Percentiles rank a stretch among this genome's conserved stretches.
phyloP scores from a whole-genome alignment of 495 filamentous ascomycete species.

The Aeminium ludgeri region DNA sequence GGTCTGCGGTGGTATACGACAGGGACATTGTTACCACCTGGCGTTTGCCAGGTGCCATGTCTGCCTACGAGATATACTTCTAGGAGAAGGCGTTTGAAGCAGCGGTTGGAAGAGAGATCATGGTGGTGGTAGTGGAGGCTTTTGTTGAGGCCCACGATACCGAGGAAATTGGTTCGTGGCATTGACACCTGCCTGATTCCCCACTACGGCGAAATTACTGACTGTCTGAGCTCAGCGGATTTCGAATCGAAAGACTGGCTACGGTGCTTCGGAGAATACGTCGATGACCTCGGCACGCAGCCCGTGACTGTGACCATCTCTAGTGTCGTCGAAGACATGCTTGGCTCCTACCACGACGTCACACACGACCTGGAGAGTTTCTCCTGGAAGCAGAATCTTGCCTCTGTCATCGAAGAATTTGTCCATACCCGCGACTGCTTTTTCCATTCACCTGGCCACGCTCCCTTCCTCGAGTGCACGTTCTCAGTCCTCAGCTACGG shows the following conservation, averaged over 20 bases:
- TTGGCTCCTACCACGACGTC: not conserved
- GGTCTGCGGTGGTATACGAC: slow-evolving; percentile 7
- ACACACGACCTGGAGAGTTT: not conserved
- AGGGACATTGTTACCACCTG: slow-evolving; percentile 7
- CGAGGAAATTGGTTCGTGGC: not conserved
- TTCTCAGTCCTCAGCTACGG: not conserved
- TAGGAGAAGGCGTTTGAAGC: slow-evolving; percentile 13
- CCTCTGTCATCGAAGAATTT: slow-evolving; percentile 1
- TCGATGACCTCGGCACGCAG: slow-evolving; percentile 1
- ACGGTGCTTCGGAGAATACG: slow-evolving; percentile 2
- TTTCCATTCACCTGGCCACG: not conserved
- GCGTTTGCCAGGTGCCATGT: slow-evolving; percentile 1
- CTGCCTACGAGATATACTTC: slow-evolving; percentile 11
- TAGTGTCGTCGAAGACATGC: slow-evolving; percentile 9
- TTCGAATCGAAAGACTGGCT: not conserved
- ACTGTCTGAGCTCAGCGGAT: not conserved
- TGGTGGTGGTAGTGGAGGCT: slow-evolving; percentile 8
- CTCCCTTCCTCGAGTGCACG: slow-evolving; percentile 3
- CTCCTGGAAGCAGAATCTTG: slow-evolving; percentile 1
- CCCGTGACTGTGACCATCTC: slow-evolving; percentile 11
- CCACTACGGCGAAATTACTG: not conserved
- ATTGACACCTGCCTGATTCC: not conserved
- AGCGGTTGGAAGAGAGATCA: slow-evolving; percentile 6
- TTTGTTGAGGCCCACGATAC: slow-evolving; percentile 12
- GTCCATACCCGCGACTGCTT: slow-evolving; percentile 6